phyloP scores from a whole-genome alignment of 2,329 filamentous ascomycete genomes.

The Alternaria longipes region DNA sequence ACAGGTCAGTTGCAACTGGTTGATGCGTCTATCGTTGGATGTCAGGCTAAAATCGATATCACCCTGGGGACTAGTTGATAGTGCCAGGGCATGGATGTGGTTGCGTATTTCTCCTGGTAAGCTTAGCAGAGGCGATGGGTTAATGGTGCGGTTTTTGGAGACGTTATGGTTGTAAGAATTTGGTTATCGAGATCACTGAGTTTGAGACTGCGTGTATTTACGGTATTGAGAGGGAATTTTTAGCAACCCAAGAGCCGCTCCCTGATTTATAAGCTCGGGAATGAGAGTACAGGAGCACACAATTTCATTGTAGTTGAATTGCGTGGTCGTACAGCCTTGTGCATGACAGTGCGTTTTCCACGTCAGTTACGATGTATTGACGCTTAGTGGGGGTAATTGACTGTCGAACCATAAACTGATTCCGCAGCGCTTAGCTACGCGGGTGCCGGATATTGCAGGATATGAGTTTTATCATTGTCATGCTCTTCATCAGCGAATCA shows the following conservation, averaged over 20 bases:
- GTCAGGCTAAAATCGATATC: not conserved
- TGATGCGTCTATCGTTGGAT: not conserved
- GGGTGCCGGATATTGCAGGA: too few relatives aligned
- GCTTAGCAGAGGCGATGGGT: not conserved
- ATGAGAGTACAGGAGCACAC: not conserved
- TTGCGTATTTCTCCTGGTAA: not conserved
- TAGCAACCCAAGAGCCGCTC: not conserved
- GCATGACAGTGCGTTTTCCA: rapidly evolving
- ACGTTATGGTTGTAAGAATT: rapidly evolving
- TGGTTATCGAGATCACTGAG: not conserved
- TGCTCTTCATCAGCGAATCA: not conserved
- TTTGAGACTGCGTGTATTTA: not conserved
- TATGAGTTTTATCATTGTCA: too few relatives aligned
- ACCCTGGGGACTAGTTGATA: not conserved
- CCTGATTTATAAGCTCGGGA: not conserved
- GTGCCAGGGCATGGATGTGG: not conserved
- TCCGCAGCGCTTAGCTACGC: too few relatives aligned
- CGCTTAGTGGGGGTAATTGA: too few relatives aligned
- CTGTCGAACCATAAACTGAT: rapidly evolving
- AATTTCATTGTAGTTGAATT: not conserved
- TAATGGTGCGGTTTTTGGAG: not conserved
- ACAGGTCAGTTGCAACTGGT: not conserved
- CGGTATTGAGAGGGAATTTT: too few relatives aligned
- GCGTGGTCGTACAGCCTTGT: not conserved
- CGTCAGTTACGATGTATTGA: rapidly evolving